Conservation (phyloP, 441 rosid species). For the Populus tomentosa region DNA sequence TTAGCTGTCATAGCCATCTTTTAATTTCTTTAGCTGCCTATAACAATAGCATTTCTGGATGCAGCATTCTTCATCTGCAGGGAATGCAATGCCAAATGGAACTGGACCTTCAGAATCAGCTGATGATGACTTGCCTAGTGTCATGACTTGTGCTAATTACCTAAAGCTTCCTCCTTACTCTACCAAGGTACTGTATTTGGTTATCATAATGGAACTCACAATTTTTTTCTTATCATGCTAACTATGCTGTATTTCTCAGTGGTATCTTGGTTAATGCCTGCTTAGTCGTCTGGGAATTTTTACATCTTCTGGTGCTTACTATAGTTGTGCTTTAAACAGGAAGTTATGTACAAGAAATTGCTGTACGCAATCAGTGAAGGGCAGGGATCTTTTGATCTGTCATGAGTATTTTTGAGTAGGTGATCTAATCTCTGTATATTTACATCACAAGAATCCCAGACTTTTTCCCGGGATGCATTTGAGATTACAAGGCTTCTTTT, state of each 20-base stretch:
- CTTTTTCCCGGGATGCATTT: no score
- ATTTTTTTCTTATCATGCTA: background rate
- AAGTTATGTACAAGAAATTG: conserved; percentile 90
- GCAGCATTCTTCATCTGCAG: conserved; percentile 84
- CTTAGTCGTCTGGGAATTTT: background rate
- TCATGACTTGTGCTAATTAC: conserved; percentile 99
- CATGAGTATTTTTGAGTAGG: conserved; percentile 47
- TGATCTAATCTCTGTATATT: no score
- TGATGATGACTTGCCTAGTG: conserved; percentile 97
- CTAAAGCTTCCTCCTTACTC: conserved; percentile 99
- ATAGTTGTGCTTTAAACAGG: conserved; percentile 46
- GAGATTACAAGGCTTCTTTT: no score
- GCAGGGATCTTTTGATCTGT: conserved; percentile 96
- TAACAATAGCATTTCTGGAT: conserved; percentile 5
- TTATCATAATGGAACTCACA: background rate
- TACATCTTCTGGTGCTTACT: conserved; percentile 2
- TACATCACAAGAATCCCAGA: no score
- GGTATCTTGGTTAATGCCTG: background rate
- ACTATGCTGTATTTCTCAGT: background rate
- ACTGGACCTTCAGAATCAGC: conserved; percentile 71
- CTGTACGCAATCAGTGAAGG: conserved; percentile 94
- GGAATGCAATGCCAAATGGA: conserved; percentile 61
- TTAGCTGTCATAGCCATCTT: background rate
- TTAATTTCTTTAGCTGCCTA: background rate
- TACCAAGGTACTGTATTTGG: conserved; percentile 48